phyloP scores from a whole-genome alignment of 257 asterid genomes.

The Solanum pimpinellifolium region DNA sequence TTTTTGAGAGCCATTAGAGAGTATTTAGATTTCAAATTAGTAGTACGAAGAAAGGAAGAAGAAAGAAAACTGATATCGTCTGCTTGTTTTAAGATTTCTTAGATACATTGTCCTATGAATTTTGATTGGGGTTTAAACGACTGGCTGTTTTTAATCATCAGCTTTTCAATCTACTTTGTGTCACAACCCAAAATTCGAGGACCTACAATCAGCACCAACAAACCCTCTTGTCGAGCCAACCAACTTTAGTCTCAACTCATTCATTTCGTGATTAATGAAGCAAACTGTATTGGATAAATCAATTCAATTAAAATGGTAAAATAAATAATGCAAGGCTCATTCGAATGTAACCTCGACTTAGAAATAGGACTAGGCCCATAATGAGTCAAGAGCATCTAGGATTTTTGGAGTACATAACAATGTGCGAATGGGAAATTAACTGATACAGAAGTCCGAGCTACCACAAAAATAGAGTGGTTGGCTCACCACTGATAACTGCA shows the following conservation, averaged over 20 bases:
- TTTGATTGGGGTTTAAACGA: neutral
- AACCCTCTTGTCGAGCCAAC: neutral
- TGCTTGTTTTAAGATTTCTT: neutral
- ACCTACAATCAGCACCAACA: neutral
- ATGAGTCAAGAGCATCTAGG: neutral
- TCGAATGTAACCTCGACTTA: neutral
- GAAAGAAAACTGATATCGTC: neutral
- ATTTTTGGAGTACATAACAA: neutral
- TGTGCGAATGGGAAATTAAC: neutral
- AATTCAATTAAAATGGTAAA: neutral
- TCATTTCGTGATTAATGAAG: neutral
- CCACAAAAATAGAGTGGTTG: neutral
- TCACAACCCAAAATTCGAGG: neutral
- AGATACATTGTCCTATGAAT: neutral
- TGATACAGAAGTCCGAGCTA: neutral
- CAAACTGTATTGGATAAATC: neutral
- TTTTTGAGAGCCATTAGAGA: neutral
- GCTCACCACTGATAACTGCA: neutral
- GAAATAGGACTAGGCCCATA: neutral
- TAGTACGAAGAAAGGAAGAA: neutral
- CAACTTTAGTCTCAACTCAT: neutral
- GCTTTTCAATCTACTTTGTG: neutral
- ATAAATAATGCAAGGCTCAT: neutral
- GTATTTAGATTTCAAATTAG: neutral
- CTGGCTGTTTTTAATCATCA: neutral